phyloP scores from a whole-genome alignment of 2,329 filamentous ascomycete genomes.

The Trichoderma brevicompactum region DNA sequence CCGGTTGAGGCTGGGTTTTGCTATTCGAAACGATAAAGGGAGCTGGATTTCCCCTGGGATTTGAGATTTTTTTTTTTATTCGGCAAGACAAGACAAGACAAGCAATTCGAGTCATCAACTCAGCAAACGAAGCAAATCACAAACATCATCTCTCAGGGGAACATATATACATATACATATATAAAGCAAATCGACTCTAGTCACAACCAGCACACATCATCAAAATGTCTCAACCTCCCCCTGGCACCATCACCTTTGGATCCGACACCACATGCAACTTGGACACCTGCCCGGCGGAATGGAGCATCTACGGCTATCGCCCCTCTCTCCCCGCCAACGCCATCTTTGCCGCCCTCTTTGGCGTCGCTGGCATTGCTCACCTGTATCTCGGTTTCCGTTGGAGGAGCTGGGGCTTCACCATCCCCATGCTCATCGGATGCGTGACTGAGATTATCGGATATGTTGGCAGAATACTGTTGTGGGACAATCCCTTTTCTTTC shows the following conservation, averaged over 20 bases:
- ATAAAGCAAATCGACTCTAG: neutral
- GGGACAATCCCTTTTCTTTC: slow-evolving; percentile 62
- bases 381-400: slow-evolving; percentile 51
- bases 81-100: no score
- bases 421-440: slow-evolving; percentile 60
- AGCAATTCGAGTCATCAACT: neutral
- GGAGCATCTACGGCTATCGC: slow-evolving; percentile 58
- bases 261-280: slow-evolving; percentile 53
- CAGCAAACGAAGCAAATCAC: no score
- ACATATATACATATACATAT: neutral
- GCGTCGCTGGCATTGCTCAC: slow-evolving; percentile 47
- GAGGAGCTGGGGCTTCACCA: slow-evolving; percentile 54
- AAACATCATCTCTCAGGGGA: neutral
- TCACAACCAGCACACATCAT: neutral
- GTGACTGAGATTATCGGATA: slow-evolving; percentile 66
- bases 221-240: slow-evolving; percentile 6
- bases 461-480: slow-evolving; percentile 60
- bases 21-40: neutral
- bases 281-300: slow-evolving; percentile 51
- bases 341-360: slow-evolving; percentile 56
- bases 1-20: neutral
- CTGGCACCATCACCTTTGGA: slow-evolving; percentile 46
- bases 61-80: neutral
- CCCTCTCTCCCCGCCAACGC: slow-evolving; percentile 59
- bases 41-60: neutral